Evolutionary conservation across 345 rosid genomes (phyloP), one percentile per base, ranked within the genome.

Genomic region (Viola odorata): DNA sequence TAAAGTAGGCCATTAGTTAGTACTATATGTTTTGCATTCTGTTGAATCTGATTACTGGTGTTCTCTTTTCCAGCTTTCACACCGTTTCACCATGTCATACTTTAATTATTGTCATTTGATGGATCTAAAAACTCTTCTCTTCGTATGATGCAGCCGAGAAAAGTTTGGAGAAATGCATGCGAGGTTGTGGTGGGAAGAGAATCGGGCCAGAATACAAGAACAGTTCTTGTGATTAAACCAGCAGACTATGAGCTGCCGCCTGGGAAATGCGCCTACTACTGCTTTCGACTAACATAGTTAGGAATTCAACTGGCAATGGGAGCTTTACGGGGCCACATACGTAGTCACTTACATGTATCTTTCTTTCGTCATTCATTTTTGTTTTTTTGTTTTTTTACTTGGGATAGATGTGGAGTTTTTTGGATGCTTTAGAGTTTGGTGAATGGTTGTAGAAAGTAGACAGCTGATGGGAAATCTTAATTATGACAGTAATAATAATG

Each of bases 161-260:
- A 82, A 10, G 66, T 94, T 94, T 52, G 96, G 90, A 32, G 99
- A 94, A 65, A 83, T 74, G 77, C 82, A 85, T 51, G 97, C 99
- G 9, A 86, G 91, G 77, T 40, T 83, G 64, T 94, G 99, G 99
- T 94, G 99, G 99, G 97, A 90, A 45, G 83, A 88, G 73, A 94
- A 94, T 74, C 84, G 94, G 69, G 88, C 81, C 8, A 84, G 98
- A 82, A 89, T 92, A 77, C 94, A 87, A 55, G 82, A 89, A 71
- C 96, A 89, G 49, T 92, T 89, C 82, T 77, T 92, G 76, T 89
- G 81, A 88, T 62, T 67, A 23, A 63, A 50, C 61, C 42, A 50
- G 50, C 58, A 56, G 36, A 72, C 32, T n/a, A 37, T 14, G 37
- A 5, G 36, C 48, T 41, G 65, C 37, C 44, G 17, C 66, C 16